Base-by-base conservation (phyloP, 176 grass and related monocot genomes). In the Tillandsia leiboldiana region DNA sequence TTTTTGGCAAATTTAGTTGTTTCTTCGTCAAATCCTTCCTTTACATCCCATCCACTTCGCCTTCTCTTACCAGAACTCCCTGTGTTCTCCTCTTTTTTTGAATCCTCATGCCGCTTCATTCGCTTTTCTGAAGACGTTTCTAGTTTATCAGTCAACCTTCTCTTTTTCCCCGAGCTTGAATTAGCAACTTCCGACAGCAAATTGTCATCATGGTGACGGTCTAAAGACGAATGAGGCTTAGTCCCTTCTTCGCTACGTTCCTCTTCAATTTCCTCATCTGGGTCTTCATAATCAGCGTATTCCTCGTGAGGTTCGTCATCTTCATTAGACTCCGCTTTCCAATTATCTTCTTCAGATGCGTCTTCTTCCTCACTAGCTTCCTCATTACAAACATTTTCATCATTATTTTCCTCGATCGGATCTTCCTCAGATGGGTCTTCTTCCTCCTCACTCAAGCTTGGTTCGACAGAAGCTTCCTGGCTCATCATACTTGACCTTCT, bases 131-230 rank as follows among this genome's bases (percentile, higher is more conserved):
- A 6, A 68, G 64, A 49, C 8, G 54, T 73, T 49, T 72, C 77
- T 53, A 73, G 64, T 72, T 80, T 71, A 78, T 80, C 80, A 80
- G 51, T 72, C 54, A 50, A 84, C 59, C 66, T 75, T 86, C 76
- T 83, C 70, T 68, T 81, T 79, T 80, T 90, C 67, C 83, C 83
- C 59, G 77, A 59, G 66, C 73, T 54, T 49, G 73, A 67, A 26
- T 54, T 77, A 58, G 67, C 70, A 81, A 61, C 51, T 73, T 48
- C 61, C 76, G n/a, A 61, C 13, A 2, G n/a, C 17, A 74, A 80
- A 71, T 54, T 77, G 67, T 83, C 80, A 26, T 51, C 22, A 53
- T 11, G 67, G 52, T 80, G 64, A 47, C 52, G 62, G 48, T 80
- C 76, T 51, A 58, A 71, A 78, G 73, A 79, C 29, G 75, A 74